Base-by-base conservation (phyloP, 768 basidiomycete genomes). In the Stropharia rugosoannulata region DNA sequence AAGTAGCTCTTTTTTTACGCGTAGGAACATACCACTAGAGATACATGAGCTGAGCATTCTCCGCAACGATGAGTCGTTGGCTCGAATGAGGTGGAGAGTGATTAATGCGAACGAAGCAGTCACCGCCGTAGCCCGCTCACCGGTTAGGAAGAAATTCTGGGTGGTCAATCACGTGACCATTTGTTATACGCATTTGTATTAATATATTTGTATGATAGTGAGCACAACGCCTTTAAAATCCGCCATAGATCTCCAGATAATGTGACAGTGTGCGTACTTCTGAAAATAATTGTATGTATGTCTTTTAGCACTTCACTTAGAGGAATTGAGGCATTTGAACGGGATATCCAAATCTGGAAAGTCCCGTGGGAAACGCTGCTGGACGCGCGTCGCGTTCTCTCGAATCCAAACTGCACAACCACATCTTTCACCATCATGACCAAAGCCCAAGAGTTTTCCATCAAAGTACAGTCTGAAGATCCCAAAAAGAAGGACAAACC, bases 401-500 rank as follows among this genome's bases (percentile, higher is more conserved):
- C 51, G 58, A 18, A 32, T 46, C 40, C 57, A 53, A 42, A 35
- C 49, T 48, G 38, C 54, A 22, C 36, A 46, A 47, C 43, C 43
- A 49, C 45, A 55, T 45, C 66, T 54, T 52, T 55, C 25, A 44
- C 62, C 27, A 67, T 64, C 61, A 89, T 88, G 86, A 70, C 86
- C 40, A 78, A 85, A 54, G 72, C 83, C 13, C 80, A 79, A 54
- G 80, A 83, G 54, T 80, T 83, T 58, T 68, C 81, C 16, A 84
- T 89, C 58, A 67, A 80, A 46, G 90, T 93, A 3, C 76, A 78
- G 1, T 84, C 90, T 7, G 80, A 90, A 47, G 91, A 94, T 66
- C 85, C 89, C 2, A 82, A 86, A 75, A 84, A 85, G 75, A 88
- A 89, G 71, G 75, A 81, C 58, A 83, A 85, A 67, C 76, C 79